These are phyloP conservation scores for Chimonanthus praecox DNA, from an alignment of 164 flowering plant species.

Conservation along the genomic window DNA sequence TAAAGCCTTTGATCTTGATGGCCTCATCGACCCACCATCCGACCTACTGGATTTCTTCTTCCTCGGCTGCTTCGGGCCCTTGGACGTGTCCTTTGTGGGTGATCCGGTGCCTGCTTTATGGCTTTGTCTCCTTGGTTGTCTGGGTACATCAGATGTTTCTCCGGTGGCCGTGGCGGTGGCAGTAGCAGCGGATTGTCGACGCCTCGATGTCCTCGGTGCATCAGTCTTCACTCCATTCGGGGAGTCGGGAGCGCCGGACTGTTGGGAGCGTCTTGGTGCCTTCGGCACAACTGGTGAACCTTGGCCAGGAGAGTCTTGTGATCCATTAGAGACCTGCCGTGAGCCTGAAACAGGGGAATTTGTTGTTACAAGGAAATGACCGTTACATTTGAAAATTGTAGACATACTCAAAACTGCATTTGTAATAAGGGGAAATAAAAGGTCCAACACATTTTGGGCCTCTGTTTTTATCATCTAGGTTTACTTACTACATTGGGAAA, in stretches of 20 bases:
- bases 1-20: slow-evolving; percentile 22
- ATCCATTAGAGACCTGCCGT: neutral
- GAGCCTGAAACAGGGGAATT: neutral
- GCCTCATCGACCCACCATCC: slow-evolving; percentile 19
- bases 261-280: slow-evolving; percentile 2
- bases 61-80: slow-evolving; percentile 24
- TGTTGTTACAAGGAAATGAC: neutral
- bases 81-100: slow-evolving; percentile 12
- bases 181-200: slow-evolving; percentile 13
- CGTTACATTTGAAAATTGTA: neutral
- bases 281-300: neutral
- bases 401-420: neutral
- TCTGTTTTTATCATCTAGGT: neutral
- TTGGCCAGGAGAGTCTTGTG: neutral
- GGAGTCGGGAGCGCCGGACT: neutral
- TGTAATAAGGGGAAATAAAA: neutral
- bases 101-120: slow-evolving; percentile 5
- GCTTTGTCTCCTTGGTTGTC: slow-evolving; percentile 12
- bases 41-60: slow-evolving; percentile 32
- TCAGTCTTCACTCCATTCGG: neutral
- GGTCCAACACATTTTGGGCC: neutral
- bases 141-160: slow-evolving; percentile 11
- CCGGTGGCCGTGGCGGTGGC: neutral
- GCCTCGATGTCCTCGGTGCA: slow-evolving; percentile 22
- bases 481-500: neutral